A percentile compares a stretch with the other conserved stretches of the same genome.
phyloP scores from a whole-genome alignment of 2,329 filamentous ascomycete genomes.

The Sarocladium oryzae region DNA sequence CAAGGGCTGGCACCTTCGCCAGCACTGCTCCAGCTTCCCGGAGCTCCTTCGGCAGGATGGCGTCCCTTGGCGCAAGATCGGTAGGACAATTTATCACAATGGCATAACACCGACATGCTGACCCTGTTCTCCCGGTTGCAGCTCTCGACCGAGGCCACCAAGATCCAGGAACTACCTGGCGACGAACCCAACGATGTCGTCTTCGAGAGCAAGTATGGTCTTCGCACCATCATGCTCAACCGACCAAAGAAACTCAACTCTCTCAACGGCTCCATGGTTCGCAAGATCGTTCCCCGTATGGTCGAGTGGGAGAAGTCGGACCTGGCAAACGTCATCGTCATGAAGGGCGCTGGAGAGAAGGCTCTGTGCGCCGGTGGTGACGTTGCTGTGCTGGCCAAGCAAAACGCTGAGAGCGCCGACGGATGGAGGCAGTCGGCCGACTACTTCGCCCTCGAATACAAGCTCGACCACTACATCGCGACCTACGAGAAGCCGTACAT shows the following conservation, averaged over 20 bases:
- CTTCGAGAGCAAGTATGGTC: constrained; percentile 81
- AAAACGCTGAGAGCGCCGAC: constrained; percentile 60
- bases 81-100: not conserved
- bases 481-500: constrained; percentile 92
- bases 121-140: too few relatives aligned
- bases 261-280: constrained; percentile 87
- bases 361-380: constrained; percentile 94
- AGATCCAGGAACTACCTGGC: constrained; percentile 49
- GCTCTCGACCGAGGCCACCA: constrained; percentile 28
- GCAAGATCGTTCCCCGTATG: constrained; percentile 85
- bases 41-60: constrained; percentile 55
- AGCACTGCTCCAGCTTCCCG: constrained; percentile 30
- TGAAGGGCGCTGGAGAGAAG: constrained; percentile 80
- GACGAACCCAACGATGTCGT: constrained; percentile 88
- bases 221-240: constrained; percentile 91
- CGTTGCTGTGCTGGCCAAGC: constrained; percentile 68
- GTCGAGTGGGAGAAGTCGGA: constrained; percentile 94
- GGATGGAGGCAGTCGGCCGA: constrained; percentile 71
- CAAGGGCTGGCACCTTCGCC: constrained; percentile 47
- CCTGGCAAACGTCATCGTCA: constrained; percentile 83
- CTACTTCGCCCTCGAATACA: constrained; percentile 94
- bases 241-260: constrained; percentile 88
- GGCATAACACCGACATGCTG: too few relatives aligned
- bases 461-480: constrained; percentile 89
- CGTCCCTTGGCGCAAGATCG: constrained; percentile 24